Percentiles rank a stretch among this genome's conserved stretches.
Evolutionary conservation across 1,284 basidiomycete genomes (phyloP).

Genomic region (Ustilago loliicola): DNA sequence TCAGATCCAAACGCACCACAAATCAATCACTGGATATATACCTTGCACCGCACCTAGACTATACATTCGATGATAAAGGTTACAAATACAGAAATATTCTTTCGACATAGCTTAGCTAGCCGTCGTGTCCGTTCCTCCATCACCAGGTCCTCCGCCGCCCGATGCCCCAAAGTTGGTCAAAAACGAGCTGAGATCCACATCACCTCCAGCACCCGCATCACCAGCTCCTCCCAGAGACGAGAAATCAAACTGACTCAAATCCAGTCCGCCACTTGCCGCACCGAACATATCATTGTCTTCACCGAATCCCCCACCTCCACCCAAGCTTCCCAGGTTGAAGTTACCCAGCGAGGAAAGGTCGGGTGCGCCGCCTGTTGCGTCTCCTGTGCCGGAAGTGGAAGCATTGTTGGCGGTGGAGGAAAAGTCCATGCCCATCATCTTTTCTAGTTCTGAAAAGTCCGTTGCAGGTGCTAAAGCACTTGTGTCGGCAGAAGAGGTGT

Average conservation of each 20-base stretch:
- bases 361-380: background rate
- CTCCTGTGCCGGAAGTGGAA: background rate
- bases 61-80: too few relatives aligned
- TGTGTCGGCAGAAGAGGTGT: slow-evolving; percentile 5
- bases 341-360: slow-evolving; percentile 29
- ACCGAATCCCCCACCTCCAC: slow-evolving; percentile 1
- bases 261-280: slow-evolving; percentile 20
- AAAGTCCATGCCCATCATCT: slow-evolving; percentile 49
- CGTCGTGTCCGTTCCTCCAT: slow-evolving; percentile 1
- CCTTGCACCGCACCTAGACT: slow-evolving; percentile 3
- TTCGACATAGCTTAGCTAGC: background rate
- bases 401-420: slow-evolving; percentile 18
- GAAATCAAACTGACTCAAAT: slow-evolving; percentile 52
- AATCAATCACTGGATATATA: slow-evolving; percentile 8
- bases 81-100: slow-evolving; percentile 55
- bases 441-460: slow-evolving; percentile 40
- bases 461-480: slow-evolving; percentile 18
- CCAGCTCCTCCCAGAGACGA: slow-evolving; percentile 42
- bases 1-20: slow-evolving; percentile 26
- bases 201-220: slow-evolving; percentile 67
- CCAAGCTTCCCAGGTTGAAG: slow-evolving; percentile 19
- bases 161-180: slow-evolving; percentile 65
- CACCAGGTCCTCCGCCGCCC: slow-evolving; percentile 55
- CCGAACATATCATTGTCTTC: slow-evolving; percentile 39
- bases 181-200: slow-evolving; percentile 68